phyloP scores from a whole-genome alignment of 1,284 basidiomycete genomes.

The Pseudozyma sp. region DNA sequence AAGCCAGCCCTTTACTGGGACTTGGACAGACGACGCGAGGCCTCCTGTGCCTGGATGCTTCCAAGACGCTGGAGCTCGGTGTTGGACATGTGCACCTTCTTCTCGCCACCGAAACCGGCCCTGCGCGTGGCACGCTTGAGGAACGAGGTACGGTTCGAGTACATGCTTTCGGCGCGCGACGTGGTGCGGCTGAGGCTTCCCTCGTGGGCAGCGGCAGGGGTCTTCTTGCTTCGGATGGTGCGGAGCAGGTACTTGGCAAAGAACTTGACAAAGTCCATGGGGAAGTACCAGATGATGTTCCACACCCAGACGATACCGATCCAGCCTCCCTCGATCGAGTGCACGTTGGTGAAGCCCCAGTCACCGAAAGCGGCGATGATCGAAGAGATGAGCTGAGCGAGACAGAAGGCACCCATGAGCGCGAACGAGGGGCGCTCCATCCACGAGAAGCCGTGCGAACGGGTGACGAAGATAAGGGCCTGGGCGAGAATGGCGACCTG shows the following conservation, averaged over 20 bases:
- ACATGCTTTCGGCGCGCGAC: constrained; percentile 91
- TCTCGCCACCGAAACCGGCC: constrained; percentile 80
- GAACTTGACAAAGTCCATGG: constrained; percentile 95
- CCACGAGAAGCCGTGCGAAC: constrained; percentile 96
- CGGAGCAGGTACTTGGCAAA: constrained; percentile 78
- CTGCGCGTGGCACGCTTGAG: constrained; percentile 84
- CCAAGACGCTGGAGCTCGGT: constrained; percentile 85
- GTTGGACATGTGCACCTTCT: constrained; percentile 76
- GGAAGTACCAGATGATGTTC: constrained; percentile 93
- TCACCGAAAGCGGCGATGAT: constrained; percentile 93
- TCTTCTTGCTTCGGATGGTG: constrained; percentile 69
- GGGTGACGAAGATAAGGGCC: constrained; percentile 95
- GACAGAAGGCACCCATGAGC: constrained; percentile 86
- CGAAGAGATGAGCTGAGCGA: constrained; percentile 92
- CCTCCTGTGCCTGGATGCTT: constrained; percentile 82
- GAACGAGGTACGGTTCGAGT: constrained; percentile 91
- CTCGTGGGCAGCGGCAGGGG: constrained; percentile 71
- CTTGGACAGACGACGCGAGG: constrained; percentile 80
- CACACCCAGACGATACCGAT: constrained; percentile 87
- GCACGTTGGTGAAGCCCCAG: constrained; percentile 61
- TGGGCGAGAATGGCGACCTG: constrained; percentile 98
- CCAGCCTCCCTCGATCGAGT: constrained; percentile 75
- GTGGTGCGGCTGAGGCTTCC: constrained; percentile 84
- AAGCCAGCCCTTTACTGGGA: constrained; percentile 51
- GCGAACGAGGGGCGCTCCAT: constrained; percentile 94